These are phyloP conservation scores for Alternaria solani DNA, from an alignment of 2,329 filamentous ascomycete genomes.

Conservation along the genomic window DNA sequence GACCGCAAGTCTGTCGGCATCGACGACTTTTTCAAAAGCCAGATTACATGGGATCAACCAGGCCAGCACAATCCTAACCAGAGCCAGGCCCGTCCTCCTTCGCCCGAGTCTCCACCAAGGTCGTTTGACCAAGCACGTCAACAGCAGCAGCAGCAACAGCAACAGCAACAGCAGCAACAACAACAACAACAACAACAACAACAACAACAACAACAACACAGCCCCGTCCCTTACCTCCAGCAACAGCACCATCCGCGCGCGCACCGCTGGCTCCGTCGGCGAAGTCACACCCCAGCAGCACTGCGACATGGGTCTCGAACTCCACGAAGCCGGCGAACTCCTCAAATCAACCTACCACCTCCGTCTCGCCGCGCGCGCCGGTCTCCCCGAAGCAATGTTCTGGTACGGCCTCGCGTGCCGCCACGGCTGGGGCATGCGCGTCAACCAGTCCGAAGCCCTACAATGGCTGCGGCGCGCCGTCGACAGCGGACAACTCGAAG, in stretches of 20 bases:
- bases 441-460: slow-evolving; percentile 88
- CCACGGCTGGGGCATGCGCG: slow-evolving; percentile 97
- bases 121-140: slow-evolving; percentile 42
- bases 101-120: slow-evolving; percentile 51
- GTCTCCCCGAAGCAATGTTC: slow-evolving; percentile 92
- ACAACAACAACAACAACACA: slow-evolving; percentile 18
- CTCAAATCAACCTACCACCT: slow-evolving; percentile 97
- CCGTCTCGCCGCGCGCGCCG: slow-evolving; percentile 83
- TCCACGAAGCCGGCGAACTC: slow-evolving; percentile 85
- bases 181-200: slow-evolving; percentile 12
- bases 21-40: slow-evolving; percentile 52
- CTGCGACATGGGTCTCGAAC: slow-evolving; percentile 85
- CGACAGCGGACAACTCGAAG: slow-evolving; percentile 80
- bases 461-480: slow-evolving; percentile 92
- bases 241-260: slow-evolving; percentile 57
- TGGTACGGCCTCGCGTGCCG: slow-evolving; percentile 93
- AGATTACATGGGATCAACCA: slow-evolving; percentile 69
- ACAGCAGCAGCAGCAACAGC: slow-evolving; percentile 25
- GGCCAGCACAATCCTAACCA: slow-evolving; percentile 44
- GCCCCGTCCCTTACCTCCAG: slow-evolving; percentile 52
- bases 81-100: slow-evolving; percentile 43
- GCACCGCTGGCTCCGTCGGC: slow-evolving; percentile 52
- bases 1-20: slow-evolving; percentile 64
- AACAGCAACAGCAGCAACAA: background rate
- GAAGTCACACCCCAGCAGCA: slow-evolving; percentile 88